Evolutionary conservation across 2,329 filamentous ascomycete genomes (phyloP), one percentile per base, ranked within the genome.

Genomic region (Pseudovirgaria hyperparasitica): DNA sequence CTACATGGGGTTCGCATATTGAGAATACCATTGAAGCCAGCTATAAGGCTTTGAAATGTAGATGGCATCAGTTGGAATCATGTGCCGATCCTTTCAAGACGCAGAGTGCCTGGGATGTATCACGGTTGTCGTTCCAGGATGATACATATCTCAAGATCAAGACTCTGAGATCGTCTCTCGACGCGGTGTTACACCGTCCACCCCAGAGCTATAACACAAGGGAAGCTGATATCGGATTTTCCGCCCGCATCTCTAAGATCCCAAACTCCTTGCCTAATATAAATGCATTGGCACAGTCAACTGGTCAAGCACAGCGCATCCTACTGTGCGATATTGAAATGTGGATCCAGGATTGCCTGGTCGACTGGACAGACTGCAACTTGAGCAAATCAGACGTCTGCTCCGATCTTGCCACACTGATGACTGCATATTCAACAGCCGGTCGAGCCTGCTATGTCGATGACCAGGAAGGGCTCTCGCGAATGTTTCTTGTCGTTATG

Each of bases 401-500:
- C 26, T 10, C n/a, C 0, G 13, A 30, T 4, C 28, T 50, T 7
- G 23, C 20, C 1, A 7, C 8, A 3, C 19, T 42, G 6, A 37
- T 50, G 9, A 26, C 30, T 5, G 9, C 2, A 1, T 53, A 51
- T 13, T 14, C 25, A 19, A 16, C 23, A 9, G n/a, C 19, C n/a
- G 26, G 45, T 4, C 30, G 16, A 1, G 0, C 2, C 0, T 6
- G 18, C 0, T 72, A 72, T 22, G 3, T 27, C 0, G 33, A 26
- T 0, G 55, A 60, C 2, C 63, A 71, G 0, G 59, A 67, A 32
- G 48, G 46, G 0, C 38, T 52, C 1, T 77, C 73, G 0, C 33
- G 61, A 4, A 72, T 74, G 63, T 31, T 72, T 3, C 53, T 78
- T 1, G 68, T 62, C 0, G 37, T 67, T 1, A 36, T 72, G 3